phyloP scores from a whole-genome alignment of 2,329 filamentous ascomycete species.

The Aspergillus sp. region DNA sequence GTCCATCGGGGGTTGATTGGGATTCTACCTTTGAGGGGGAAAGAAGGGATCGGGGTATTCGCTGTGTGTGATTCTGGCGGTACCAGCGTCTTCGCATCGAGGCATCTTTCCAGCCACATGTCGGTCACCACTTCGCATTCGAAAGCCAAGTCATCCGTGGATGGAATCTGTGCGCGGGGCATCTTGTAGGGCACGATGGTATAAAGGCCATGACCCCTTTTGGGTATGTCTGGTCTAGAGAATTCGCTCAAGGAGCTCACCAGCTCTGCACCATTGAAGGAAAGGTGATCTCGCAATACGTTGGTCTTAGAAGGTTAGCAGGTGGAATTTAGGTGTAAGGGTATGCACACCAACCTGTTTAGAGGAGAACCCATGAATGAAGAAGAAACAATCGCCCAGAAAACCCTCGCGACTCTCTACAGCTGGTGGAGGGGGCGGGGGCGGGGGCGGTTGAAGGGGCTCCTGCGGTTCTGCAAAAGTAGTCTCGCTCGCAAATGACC shows the following conservation, averaged over 20 bases:
- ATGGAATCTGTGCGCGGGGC: conserved; percentile 35
- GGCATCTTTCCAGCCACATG: conserved; percentile 88
- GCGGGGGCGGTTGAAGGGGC: conserved; percentile 15
- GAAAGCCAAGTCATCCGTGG: conserved; percentile 42
- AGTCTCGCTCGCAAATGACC: conserved; percentile 43
- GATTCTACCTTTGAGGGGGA: conserved; percentile 60
- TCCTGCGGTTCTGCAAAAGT: conserved; percentile 33
- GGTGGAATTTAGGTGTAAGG: background rate
- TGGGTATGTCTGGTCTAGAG: conserved; percentile 35
- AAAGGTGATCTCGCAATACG: conserved; percentile 44
- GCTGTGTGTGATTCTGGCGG: conserved; percentile 70
- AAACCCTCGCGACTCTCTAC: conserved; percentile 52
- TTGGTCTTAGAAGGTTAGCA: conserved; percentile 30
- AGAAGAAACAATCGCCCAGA: conserved; percentile 56
- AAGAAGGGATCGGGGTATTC: conserved; percentile 72
- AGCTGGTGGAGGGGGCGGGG: conserved; percentile 16
- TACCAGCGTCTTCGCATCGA: conserved; percentile 73
- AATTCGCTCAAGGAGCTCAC: conserved; percentile 38
- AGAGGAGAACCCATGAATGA: conserved; percentile 60
- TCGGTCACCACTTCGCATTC: conserved; percentile 69
- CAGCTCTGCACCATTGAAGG: conserved; percentile 44
- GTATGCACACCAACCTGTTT: conserved; percentile 50
- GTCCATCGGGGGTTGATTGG: background rate
- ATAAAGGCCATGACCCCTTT: conserved; percentile 37
- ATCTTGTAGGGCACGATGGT: conserved; percentile 44